These are phyloP conservation scores for Cokeromyces recurvatus DNA, from an alignment of 371 early-diverging fungal species.

Conservation along the genomic window DNA sequence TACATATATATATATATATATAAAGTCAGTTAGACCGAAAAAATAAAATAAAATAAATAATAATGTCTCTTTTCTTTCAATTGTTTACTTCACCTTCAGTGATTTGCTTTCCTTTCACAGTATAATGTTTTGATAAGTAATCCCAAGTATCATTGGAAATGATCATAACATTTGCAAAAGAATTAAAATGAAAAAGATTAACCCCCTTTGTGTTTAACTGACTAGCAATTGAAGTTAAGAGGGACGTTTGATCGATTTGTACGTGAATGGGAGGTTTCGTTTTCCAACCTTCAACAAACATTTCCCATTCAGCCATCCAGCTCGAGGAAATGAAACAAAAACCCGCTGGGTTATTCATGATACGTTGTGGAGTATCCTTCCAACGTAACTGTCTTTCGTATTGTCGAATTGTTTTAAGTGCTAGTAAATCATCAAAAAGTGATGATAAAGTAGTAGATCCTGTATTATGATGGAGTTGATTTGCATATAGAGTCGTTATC, in stretches of 20 bases:
- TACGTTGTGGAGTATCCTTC: constrained; percentile 21
- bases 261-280: constrained; percentile 6
- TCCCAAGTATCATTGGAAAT: constrained; percentile 28
- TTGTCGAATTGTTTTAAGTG: constrained; percentile 3
- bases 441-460: too few species aligned
- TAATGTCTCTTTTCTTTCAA: too few species aligned
- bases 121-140: constrained; percentile 15
- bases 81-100: constrained; percentile 16
- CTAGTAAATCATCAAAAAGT: too few species aligned
- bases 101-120: constrained; percentile 12
- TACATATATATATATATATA: too few species aligned
- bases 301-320: constrained; percentile 31
- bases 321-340: constrained; percentile 20
- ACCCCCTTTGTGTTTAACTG: background rate
- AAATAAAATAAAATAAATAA: too few species aligned
- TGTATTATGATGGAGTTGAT: too few species aligned
- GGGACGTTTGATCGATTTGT: constrained; percentile 4
- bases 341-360: constrained; percentile 4
- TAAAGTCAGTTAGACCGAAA: too few species aligned
- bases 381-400: constrained; percentile 22
- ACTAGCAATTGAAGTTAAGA: background rate
- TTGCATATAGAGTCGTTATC: background rate
- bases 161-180: constrained; percentile 20
- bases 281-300: constrained; percentile 30
- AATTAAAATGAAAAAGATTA: constrained; percentile 12